Evolutionary conservation across 257 asterid species (phyloP).

Genomic region (Solanum virginianum): DNA sequence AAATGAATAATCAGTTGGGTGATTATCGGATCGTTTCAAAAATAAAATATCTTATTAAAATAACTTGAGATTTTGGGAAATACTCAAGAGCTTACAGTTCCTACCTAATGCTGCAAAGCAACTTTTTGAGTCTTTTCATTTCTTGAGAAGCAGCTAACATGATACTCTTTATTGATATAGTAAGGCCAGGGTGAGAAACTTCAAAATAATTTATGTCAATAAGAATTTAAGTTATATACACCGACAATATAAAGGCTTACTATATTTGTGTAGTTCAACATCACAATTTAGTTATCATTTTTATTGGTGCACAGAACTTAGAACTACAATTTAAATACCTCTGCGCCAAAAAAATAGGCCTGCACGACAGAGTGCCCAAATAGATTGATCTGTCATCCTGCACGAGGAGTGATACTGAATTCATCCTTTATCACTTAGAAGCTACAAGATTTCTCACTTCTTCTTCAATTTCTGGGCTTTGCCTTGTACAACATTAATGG

Average conservation of each 20-base stretch:
- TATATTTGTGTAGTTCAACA: neutral
- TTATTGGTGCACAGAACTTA: neutral
- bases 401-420: constrained; percentile 73
- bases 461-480: constrained; percentile 36
- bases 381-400: constrained; percentile 97
- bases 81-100: too few relatives aligned
- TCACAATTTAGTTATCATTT: neutral
- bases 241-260: neutral
- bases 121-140: too few relatives aligned
- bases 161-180: too few relatives aligned
- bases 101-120: too few relatives aligned
- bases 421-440: constrained; percentile 41
- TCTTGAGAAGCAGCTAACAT: too few relatives aligned
- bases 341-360: constrained; percentile 66
- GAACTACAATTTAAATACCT: constrained; percentile 21
- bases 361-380: constrained; percentile 93
- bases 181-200: neutral
- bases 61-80: too few relatives aligned
- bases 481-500: constrained; percentile 72
- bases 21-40: too few relatives aligned
- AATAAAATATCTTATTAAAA: too few relatives aligned
- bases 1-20: too few relatives aligned
- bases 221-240: neutral
- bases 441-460: constrained; percentile 47
- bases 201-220: neutral